These are phyloP conservation scores for Mycena metata DNA, from an alignment of 768 basidiomycete genomes.

Conservation along the genomic window DNA sequence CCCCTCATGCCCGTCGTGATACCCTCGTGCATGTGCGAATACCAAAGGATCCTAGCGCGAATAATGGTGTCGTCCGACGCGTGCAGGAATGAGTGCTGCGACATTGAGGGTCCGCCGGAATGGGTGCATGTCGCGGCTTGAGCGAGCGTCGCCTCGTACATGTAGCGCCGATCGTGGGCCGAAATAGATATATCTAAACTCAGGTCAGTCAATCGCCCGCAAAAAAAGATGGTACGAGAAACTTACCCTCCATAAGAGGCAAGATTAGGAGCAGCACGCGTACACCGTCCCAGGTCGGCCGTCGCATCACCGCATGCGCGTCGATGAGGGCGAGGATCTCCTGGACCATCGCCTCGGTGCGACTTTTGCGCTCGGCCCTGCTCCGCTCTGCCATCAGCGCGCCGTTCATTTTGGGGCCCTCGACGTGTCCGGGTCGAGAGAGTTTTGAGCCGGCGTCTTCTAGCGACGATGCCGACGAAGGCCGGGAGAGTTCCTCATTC, in stretches of 20 bases:
- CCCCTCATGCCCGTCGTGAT: conserved; percentile 86
- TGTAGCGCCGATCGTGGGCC: conserved; percentile 66
- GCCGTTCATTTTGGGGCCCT: conserved; percentile 39
- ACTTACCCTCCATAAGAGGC: conserved; percentile 86
- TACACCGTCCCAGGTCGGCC: conserved; percentile 90
- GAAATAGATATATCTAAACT: conserved; percentile 48
- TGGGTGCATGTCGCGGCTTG: conserved; percentile 84
- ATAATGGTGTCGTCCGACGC: conserved; percentile 72
- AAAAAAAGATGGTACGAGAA: conserved; percentile 6
- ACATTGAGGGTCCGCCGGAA: conserved; percentile 51
- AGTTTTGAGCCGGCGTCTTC: conserved; percentile 19
- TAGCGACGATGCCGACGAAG: conserved; percentile 38
- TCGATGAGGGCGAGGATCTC: conserved; percentile 88
- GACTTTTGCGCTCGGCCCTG: conserved; percentile 63
- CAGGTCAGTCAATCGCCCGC: conserved; percentile 3
- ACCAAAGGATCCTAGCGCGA: conserved; percentile 90
- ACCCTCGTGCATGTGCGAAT: conserved; percentile 88
- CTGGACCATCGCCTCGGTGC: conserved; percentile 76
- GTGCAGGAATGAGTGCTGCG: conserved; percentile 57
- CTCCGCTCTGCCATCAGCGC: conserved; percentile 51
- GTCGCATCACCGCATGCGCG: conserved; percentile 80
- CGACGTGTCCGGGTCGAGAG: conserved; percentile 30
- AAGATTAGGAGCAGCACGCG: conserved; percentile 82
- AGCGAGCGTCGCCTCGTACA: conserved; percentile 86
- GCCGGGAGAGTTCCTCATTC: conserved; percentile 40